Conservation (phyloP, 345 rosid species). For the Rubroshorea leprosula region DNA sequence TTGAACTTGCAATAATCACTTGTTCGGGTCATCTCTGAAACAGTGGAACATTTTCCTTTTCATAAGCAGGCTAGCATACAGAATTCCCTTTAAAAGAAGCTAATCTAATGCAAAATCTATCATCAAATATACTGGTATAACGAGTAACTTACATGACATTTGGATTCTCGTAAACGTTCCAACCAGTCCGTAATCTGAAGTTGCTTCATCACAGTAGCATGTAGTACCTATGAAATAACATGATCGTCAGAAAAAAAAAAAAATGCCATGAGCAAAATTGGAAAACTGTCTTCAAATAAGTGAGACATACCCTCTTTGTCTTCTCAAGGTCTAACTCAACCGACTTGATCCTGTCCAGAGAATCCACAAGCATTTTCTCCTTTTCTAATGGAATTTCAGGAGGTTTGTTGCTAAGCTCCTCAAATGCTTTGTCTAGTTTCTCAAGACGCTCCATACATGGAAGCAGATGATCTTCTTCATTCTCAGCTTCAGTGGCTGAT, state of each 20-base stretch:
- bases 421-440: conserved; percentile 56
- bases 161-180: conserved; percentile 50
- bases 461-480: conserved; percentile 38
- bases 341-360: conserved; percentile 78
- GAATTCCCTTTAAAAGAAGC: neutral
- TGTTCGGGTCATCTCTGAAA: no score
- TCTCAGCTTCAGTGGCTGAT: conserved; percentile 17
- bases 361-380: conserved; percentile 71
- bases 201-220: conserved; percentile 65
- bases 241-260: neutral
- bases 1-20: neutral
- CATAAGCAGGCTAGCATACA: neutral
- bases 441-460: conserved; percentile 76
- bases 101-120: neutral
- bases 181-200: conserved; percentile 64
- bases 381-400: conserved; percentile 69
- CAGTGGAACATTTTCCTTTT: neutral
- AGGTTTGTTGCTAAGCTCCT: conserved; percentile 63
- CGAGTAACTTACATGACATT: conserved; percentile 49
- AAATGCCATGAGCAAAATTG: neutral
- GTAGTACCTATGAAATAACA: conserved; percentile 52
- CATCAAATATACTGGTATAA: neutral
- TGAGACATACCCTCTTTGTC: conserved; percentile 65
- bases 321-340: conserved; percentile 85
- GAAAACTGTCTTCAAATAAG: neutral